These are phyloP conservation scores for Trichoderma koningii DNA, from an alignment of 2,329 filamentous ascomycete genomes.

Conservation along the genomic window DNA sequence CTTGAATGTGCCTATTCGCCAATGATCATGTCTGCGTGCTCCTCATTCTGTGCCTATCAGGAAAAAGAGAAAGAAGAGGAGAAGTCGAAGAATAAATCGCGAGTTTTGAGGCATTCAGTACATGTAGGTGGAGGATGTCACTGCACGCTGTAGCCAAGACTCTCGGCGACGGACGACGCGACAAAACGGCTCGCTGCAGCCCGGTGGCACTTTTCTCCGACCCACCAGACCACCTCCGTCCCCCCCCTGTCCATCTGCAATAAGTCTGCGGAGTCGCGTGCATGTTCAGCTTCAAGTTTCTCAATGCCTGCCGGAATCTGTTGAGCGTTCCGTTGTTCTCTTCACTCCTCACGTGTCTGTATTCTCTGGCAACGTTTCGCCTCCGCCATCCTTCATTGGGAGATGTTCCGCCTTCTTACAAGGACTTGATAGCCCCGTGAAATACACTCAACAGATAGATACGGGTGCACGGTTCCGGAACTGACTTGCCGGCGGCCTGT, in stretches of 20 bases:
- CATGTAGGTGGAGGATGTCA: no score
- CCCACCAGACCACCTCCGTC: not conserved
- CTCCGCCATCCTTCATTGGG: not conserved
- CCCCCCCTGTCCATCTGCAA: not conserved
- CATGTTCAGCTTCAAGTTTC: no score
- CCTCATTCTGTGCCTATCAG: no score
- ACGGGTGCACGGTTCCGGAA: not conserved
- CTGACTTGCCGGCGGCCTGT: not conserved
- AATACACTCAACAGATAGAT: not conserved
- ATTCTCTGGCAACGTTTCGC: slow-evolving; percentile 3
- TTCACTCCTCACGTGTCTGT: not conserved
- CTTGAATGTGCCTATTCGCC: no score
- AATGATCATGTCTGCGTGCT: no score
- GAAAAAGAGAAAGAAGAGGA: no score
- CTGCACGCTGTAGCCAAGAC: no score
- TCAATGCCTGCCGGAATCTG: not conserved
- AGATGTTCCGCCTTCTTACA: not conserved
- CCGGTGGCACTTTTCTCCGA: slow-evolving; percentile 9
- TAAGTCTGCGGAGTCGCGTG: no score
- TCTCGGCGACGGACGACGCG: no score
- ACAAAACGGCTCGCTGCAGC: not conserved
- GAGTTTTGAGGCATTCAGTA: no score
- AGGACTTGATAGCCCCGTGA: no score
- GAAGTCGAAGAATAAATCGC: no score
- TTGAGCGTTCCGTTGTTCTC: not conserved